Evolutionary conservation across 2,329 filamentous ascomycete species (phyloP).

Genomic region (Aureobasidium namibiae): DNA sequence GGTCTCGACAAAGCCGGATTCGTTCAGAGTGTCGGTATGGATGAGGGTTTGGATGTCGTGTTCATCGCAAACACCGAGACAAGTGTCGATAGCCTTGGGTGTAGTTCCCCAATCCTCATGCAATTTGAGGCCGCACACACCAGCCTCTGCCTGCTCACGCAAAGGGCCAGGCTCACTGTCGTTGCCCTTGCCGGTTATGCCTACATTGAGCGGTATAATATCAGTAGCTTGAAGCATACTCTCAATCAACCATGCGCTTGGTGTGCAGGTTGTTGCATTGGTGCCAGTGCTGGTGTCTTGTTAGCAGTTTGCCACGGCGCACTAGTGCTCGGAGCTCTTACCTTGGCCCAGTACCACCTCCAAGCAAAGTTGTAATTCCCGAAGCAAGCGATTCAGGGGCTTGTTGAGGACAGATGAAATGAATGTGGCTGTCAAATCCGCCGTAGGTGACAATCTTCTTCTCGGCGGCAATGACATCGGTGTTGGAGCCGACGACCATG

Average conservation of each 20-base stretch:
- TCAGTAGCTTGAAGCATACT: constrained; percentile 89
- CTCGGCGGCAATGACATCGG: constrained; percentile 86
- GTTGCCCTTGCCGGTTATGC: constrained; percentile 90
- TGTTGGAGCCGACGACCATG: constrained; percentile 79
- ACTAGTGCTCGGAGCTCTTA: constrained; percentile 26
- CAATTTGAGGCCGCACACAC: constrained; percentile 83
- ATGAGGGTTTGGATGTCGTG: constrained; percentile 89
- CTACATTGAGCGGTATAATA: constrained; percentile 72
- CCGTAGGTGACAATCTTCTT: constrained; percentile 86
- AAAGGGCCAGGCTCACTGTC: constrained; percentile 65
- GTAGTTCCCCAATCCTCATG: constrained; percentile 96
- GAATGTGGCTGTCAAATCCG: constrained; percentile 82
- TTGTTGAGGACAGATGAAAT: constrained; percentile 94
- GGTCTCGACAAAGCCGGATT: constrained; percentile 92
- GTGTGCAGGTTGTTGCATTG: constrained; percentile 88
- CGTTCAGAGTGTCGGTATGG: constrained; percentile 92
- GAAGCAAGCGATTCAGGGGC: constrained; percentile 73
- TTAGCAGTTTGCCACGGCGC: background rate
- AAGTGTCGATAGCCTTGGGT: constrained; percentile 83
- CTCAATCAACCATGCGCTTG: constrained; percentile 70
- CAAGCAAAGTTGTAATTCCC: constrained; percentile 83
- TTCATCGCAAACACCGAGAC: constrained; percentile 77
- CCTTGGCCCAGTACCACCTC: constrained; percentile 88
- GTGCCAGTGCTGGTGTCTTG: constrained; percentile 61
- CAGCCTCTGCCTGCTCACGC: constrained; percentile 71